Conservation (phyloP, 2,329 filamentous ascomycete genomes). For the Microcyclospora tardicrescens region DNA sequence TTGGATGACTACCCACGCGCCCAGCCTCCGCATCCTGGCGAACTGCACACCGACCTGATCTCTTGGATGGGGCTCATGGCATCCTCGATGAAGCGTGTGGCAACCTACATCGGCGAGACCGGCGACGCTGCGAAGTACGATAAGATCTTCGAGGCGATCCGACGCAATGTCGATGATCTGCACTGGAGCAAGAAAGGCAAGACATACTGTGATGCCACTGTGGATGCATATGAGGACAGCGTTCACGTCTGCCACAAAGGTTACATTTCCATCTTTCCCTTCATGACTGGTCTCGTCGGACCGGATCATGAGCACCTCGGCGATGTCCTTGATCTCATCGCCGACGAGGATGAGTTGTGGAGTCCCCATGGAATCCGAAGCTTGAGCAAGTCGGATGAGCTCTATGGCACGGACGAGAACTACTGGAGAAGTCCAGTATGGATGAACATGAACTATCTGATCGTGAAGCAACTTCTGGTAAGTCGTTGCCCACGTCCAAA, state of each 20-base stretch:
- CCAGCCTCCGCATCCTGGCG: constrained; percentile 85
- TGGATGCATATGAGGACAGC: constrained; percentile 90
- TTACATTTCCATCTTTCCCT: constrained; percentile 87
- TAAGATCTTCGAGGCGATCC: constrained; percentile 62
- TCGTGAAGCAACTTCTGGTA: constrained; percentile 64
- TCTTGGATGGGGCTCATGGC: constrained; percentile 98
- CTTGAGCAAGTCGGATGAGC: constrained; percentile 66
- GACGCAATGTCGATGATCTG: constrained; percentile 76
- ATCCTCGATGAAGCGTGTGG: constrained; percentile 68
- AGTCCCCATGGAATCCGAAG: constrained; percentile 79
- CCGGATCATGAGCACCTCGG: constrained; percentile 62
- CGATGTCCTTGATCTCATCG: constrained; percentile 62
- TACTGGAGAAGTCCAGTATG: constrained; percentile 94
- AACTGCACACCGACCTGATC: constrained; percentile 88
- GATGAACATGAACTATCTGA: constrained; percentile 93
- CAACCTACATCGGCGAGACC: constrained; percentile 55
- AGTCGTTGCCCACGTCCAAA: constrained; percentile 24
- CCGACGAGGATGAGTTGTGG: constrained; percentile 76
- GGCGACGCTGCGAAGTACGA: constrained; percentile 66
- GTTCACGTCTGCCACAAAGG: constrained; percentile 88
- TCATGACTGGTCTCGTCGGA: constrained; percentile 68
- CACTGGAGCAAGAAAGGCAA: constrained; percentile 77
- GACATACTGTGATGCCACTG: constrained; percentile 86
- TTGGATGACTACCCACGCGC: constrained; percentile 93
- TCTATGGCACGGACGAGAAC: constrained; percentile 86